These are phyloP conservation scores for Periglandula ipomoeae DNA, from an alignment of 2,329 filamentous ascomycete species.

Conservation along the genomic window DNA sequence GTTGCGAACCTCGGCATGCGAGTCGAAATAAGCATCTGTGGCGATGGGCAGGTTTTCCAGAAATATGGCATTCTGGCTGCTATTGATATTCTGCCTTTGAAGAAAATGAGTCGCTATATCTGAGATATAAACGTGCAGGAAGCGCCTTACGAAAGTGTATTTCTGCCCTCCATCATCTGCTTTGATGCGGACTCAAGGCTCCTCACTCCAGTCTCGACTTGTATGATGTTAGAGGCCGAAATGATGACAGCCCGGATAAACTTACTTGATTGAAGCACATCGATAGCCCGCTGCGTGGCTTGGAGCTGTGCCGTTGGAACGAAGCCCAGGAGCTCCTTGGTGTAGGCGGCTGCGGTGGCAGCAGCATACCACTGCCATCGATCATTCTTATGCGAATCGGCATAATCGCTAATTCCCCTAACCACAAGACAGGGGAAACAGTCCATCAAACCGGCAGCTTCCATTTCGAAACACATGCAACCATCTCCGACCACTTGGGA, in stretches of 20 bases:
- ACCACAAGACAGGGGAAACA: slow-evolving; percentile 21
- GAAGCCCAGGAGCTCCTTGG: slow-evolving; percentile 12
- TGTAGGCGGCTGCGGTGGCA: slow-evolving; percentile 20
- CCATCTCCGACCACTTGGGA: background rate
- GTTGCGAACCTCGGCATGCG: slow-evolving; percentile 22
- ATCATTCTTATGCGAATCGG: slow-evolving; percentile 29
- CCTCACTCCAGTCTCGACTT: too few species aligned
- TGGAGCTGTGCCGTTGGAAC: background rate
- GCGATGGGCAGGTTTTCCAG: slow-evolving; percentile 15
- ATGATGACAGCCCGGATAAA: background rate
- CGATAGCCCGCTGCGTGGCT: background rate
- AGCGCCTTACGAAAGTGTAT: too few species aligned
- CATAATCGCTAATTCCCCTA: slow-evolving; percentile 28
- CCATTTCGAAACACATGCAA: slow-evolving; percentile 18
- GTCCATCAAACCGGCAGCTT: too few species aligned
- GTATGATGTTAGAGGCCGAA: background rate
- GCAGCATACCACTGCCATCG: slow-evolving; percentile 27
- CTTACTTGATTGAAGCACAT: background rate
- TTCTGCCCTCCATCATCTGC: too few species aligned
- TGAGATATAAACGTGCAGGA: too few species aligned
- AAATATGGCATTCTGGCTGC: slow-evolving; percentile 1
- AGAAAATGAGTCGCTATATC: too few species aligned
- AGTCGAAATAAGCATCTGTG: slow-evolving; percentile 23
- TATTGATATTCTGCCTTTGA: too few species aligned
- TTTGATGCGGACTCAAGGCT: too few species aligned